Evolutionary conservation across 1,139 yeast genomes (phyloP).

Genomic region (Geotrichum restrictum): DNA sequence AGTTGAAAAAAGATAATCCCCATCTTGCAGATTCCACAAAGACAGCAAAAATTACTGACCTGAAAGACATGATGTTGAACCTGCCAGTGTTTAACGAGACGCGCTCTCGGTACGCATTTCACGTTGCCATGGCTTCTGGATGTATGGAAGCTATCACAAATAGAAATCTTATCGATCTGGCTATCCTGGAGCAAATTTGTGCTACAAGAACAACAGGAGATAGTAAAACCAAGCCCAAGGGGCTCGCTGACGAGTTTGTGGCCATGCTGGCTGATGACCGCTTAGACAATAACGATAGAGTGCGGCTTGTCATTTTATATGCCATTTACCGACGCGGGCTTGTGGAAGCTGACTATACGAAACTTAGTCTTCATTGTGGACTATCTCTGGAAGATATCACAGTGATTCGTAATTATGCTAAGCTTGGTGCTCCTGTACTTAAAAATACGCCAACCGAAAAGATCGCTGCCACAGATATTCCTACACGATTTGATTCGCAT

Average conservation of each 20-base stretch:
- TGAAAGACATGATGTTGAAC: slow-evolving; percentile 43
- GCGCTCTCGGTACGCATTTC: slow-evolving; percentile 40
- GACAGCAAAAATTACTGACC: slow-evolving; percentile 38
- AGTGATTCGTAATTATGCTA: slow-evolving; percentile 61
- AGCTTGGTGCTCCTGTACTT: slow-evolving; percentile 62
- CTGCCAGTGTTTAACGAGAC: slow-evolving; percentile 43
- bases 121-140: slow-evolving; percentile 42
- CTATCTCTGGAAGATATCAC: slow-evolving; percentile 56
- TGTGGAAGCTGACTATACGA: slow-evolving; percentile 65
- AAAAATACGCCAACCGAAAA: slow-evolving; percentile 45
- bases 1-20: slow-evolving; percentile 70
- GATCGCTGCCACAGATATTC: slow-evolving; percentile 20
- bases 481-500: slow-evolving; percentile 50
- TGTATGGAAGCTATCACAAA: slow-evolving; percentile 39
- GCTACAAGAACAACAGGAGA: slow-evolving; percentile 72
- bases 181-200: slow-evolving; percentile 54
- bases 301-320: slow-evolving; percentile 73
- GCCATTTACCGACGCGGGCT: slow-evolving; percentile 83
- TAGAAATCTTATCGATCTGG: slow-evolving; percentile 34
- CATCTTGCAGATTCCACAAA: slow-evolving; percentile 37
- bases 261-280: slow-evolving; percentile 50
- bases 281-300: slow-evolving; percentile 57
- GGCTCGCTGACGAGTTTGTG: slow-evolving; percentile 64
- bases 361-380: slow-evolving; percentile 67
- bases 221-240: slow-evolving; percentile 56